Percentiles rank a stretch among this genome's conserved stretches.
Evolutionary conservation across 805 yeast species (phyloP).

Genomic region (Ogataea neopini): DNA sequence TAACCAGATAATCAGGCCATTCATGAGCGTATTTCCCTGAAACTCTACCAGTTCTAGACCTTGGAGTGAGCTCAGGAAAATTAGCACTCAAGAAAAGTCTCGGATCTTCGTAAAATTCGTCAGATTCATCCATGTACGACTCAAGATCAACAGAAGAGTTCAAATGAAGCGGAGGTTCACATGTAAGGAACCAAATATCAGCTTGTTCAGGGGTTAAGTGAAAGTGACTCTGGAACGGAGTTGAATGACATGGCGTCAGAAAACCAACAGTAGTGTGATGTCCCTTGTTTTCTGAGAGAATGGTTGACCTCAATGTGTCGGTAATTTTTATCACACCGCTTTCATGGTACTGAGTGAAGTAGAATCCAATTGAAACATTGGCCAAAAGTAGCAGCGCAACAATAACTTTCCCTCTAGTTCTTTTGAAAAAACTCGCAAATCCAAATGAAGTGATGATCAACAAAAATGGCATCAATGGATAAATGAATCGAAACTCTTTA

Average conservation of each 20-base stretch:
- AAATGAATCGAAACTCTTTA: slow-evolving; percentile 89
- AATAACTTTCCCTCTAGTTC: slow-evolving; percentile 15
- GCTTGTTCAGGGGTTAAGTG: slow-evolving; percentile 52
- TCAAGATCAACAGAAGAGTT: slow-evolving; percentile 35
- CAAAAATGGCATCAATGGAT: slow-evolving; percentile 78
- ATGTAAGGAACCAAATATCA: slow-evolving; percentile 75
- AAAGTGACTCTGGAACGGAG: slow-evolving; percentile 89
- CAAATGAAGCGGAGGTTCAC: slow-evolving; percentile 81
- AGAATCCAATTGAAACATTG: slow-evolving; percentile 20
- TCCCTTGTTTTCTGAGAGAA: slow-evolving; percentile 28
- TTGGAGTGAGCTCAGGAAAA: slow-evolving; percentile 42
- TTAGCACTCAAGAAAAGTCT: slow-evolving; percentile 50
- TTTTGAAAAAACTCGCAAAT: no score
- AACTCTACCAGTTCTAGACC: not conserved
- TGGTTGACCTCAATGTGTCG: slow-evolving; percentile 44
- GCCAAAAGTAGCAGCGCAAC: slow-evolving; percentile 9
- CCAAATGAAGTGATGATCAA: slow-evolving; percentile 52
- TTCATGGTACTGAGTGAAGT: slow-evolving; percentile 72
- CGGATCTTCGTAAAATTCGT: slow-evolving; percentile 73
- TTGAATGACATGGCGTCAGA: slow-evolving; percentile 94
- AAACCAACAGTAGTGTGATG: slow-evolving; percentile 60
- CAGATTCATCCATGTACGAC: slow-evolving; percentile 82
- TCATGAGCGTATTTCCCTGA: slow-evolving; percentile 35
- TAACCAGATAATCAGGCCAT: slow-evolving; percentile 76
- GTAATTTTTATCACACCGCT: slow-evolving; percentile 79